These are phyloP conservation scores for Colletotrichum zoysiae DNA, from an alignment of 2,329 filamentous ascomycete genomes.

Conservation along the genomic window DNA sequence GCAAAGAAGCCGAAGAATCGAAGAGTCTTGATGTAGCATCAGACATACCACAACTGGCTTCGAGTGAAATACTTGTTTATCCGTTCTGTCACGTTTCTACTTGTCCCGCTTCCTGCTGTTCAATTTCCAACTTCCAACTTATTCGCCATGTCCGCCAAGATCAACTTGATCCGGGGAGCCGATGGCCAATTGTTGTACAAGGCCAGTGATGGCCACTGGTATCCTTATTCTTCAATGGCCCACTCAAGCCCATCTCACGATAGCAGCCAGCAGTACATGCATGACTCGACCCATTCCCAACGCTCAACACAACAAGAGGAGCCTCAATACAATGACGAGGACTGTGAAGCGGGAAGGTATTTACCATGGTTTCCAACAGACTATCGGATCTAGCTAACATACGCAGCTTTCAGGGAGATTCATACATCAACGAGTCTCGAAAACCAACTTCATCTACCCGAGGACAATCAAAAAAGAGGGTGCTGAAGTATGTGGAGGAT, in stretches of 20 bases:
- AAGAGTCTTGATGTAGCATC: background rate
- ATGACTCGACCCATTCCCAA: background rate
- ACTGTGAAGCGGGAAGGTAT: conserved; percentile 8
- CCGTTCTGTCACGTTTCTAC: too few relatives aligned
- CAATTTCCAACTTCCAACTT: background rate
- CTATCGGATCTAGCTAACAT: background rate
- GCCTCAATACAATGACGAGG: background rate
- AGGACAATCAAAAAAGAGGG: background rate
- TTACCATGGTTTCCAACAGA: background rate
- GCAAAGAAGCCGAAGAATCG: too few relatives aligned
- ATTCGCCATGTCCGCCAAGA: background rate
- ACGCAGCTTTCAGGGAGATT: conserved; percentile 2
- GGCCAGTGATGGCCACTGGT: background rate
- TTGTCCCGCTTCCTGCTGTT: too few relatives aligned
- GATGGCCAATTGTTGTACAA: background rate
- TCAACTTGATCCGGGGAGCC: background rate
- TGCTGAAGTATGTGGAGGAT: background rate
- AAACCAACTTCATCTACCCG: background rate
- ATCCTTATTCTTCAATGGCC: background rate
- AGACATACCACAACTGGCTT: background rate
- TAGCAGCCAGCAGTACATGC: background rate
- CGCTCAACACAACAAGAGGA: background rate
- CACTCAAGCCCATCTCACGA: background rate
- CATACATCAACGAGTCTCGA: background rate
- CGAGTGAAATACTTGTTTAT: background rate